Evolutionary conservation across 208 protist genomes (phyloP).

Genomic region (Acanthamoeba healyi): DNA sequence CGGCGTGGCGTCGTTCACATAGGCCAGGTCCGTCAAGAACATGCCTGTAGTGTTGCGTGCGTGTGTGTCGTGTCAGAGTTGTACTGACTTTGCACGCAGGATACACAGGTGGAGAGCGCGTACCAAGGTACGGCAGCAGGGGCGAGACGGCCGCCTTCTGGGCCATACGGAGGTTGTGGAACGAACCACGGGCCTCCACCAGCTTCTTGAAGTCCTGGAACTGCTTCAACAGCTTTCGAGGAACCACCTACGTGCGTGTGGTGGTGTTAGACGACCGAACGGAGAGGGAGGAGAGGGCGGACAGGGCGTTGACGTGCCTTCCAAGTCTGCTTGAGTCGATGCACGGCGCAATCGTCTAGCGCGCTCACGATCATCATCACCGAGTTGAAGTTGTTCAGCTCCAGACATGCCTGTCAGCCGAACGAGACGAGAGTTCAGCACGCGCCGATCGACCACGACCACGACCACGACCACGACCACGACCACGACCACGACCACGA

Average conservation of each 20-base stretch:
- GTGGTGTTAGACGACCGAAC: too few species aligned
- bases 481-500: neutral
- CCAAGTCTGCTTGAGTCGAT: constrained; percentile 54
- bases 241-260: neutral
- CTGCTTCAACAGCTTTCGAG: neutral
- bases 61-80: too few species aligned
- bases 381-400: constrained; percentile 67
- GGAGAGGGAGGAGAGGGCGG: neutral
- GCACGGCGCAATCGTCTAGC: constrained; percentile 40
- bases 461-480: neutral
- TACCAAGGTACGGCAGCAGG: constrained; percentile 49
- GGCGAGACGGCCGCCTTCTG: constrained; percentile 8
- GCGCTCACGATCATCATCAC: constrained; percentile 70
- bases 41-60: neutral
- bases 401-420: neutral
- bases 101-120: neutral
- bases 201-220: constrained; percentile 45
- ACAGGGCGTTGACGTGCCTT: neutral
- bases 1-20: constrained; percentile 9
- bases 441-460: neutral
- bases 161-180: constrained; percentile 33
- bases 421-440: neutral
- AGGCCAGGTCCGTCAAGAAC: constrained; percentile 43
- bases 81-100: too few species aligned
- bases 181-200: constrained; percentile 5